These are phyloP conservation scores for Apiotrichum siamense DNA, from an alignment of 1,284 basidiomycete genomes.

Conservation along the genomic window DNA sequence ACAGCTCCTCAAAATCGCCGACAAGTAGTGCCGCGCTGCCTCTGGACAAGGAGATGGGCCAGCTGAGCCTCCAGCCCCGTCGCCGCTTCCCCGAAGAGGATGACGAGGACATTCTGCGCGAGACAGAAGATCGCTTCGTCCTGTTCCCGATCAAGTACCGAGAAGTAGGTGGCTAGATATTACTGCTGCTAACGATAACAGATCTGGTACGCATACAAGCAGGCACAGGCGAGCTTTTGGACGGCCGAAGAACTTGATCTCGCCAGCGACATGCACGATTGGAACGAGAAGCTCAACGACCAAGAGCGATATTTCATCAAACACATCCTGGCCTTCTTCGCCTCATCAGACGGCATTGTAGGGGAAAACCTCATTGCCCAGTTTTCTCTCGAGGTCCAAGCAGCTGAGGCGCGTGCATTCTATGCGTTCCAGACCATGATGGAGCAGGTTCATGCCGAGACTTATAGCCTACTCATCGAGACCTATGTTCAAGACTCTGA, in stretches of 20 bases:
- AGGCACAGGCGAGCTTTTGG: slow-evolving; percentile 59
- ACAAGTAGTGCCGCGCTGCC: neutral
- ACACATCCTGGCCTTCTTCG: slow-evolving; percentile 83
- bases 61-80: neutral
- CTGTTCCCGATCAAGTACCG: slow-evolving; percentile 86
- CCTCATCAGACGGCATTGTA: slow-evolving; percentile 85
- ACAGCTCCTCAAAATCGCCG: neutral
- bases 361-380: slow-evolving; percentile 89
- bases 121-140: slow-evolving; percentile 61
- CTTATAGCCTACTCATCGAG: slow-evolving; percentile 56
- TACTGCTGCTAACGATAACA: slow-evolving; percentile 34
- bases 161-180: slow-evolving; percentile 48
- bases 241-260: slow-evolving; percentile 95
- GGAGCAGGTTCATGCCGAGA: slow-evolving; percentile 58
- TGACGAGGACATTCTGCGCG: slow-evolving; percentile 71
- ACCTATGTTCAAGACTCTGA: slow-evolving; percentile 54
- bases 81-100: slow-evolving; percentile 43
- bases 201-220: slow-evolving; percentile 96
- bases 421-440: slow-evolving; percentile 99
- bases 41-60: neutral
- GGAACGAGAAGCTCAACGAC: slow-evolving; percentile 79
- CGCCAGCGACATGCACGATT: slow-evolving; percentile 79
- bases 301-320: slow-evolving; percentile 91
- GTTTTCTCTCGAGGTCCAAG: slow-evolving; percentile 91
- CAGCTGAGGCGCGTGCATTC: slow-evolving; percentile 89